Conservation (phyloP, 2,329 filamentous ascomycete species). For the Aspergillus sp. region DNA sequence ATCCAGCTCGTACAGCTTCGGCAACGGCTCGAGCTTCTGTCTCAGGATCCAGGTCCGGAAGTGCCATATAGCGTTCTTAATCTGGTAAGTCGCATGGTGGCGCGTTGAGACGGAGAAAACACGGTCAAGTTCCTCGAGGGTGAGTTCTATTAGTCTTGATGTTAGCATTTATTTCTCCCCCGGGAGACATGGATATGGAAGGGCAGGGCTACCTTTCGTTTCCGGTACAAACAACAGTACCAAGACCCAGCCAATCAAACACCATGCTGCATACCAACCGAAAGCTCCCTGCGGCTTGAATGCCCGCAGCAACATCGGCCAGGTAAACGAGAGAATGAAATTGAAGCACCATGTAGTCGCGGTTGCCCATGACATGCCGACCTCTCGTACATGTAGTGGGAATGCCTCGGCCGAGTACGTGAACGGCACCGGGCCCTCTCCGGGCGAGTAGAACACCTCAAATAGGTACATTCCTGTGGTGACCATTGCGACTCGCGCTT, state of each 20-base stretch:
- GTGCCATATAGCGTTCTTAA: conserved; percentile 41
- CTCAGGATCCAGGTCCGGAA: conserved; percentile 41
- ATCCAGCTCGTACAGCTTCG: conserved; percentile 32
- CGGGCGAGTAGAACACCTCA: conserved; percentile 51
- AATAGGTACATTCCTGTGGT: conserved; percentile 47
- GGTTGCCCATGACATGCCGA: conserved; percentile 64
- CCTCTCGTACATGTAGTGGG: conserved; percentile 61
- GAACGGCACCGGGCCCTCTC: conserved; percentile 65
- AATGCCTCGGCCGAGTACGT: conserved; percentile 68
- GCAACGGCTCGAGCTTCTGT: conserved; percentile 19
- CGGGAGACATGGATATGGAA: not conserved
- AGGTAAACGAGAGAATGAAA: conserved; percentile 54
- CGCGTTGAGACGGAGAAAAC: conserved; percentile 54
- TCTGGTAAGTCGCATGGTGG: conserved; percentile 39
- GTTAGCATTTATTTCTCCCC: not conserved
- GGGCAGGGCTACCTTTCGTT: conserved; percentile 27
- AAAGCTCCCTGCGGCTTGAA: conserved; percentile 55
- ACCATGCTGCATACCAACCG: conserved; percentile 49
- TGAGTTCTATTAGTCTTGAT: conserved; percentile 32
- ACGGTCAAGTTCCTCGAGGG: conserved; percentile 51
- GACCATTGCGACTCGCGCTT: conserved; percentile 42
- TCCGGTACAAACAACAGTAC: conserved; percentile 37
- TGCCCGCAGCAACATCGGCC: conserved; percentile 50
- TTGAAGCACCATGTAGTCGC: conserved; percentile 63
- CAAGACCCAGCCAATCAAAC: conserved; percentile 44